A percentile compares a stretch with the other conserved stretches of the same genome.
These are phyloP conservation scores for Auricularia sp. DNA, from an alignment of 768 basidiomycete species.

Conservation along the genomic window DNA sequence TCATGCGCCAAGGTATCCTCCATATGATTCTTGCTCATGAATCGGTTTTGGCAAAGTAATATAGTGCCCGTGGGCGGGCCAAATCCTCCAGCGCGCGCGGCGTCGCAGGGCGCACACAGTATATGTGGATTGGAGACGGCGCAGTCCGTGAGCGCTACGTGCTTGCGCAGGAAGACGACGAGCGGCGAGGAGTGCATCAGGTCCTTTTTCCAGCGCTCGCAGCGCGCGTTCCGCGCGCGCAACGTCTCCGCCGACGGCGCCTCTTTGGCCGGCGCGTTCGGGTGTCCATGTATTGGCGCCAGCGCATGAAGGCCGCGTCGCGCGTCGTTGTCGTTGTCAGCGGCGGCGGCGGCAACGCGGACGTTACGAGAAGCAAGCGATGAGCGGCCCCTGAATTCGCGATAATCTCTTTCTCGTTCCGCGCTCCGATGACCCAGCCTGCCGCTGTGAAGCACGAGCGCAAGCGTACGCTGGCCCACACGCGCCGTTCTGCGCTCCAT, in stretches of 20 bases:
- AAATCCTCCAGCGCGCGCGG: conserved; percentile 71
- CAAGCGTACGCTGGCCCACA: too few species aligned
- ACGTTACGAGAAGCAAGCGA: too few species aligned
- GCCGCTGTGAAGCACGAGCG: too few species aligned
- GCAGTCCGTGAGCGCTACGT: conserved; percentile 68
- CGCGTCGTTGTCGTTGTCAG: too few species aligned
- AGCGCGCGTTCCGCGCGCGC: background rate
- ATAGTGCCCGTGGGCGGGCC: conserved; percentile 67
- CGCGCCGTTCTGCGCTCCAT: too few species aligned
- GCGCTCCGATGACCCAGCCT: too few species aligned
- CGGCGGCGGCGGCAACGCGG: too few species aligned
- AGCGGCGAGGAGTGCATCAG: conserved; percentile 38
- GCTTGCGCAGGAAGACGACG: conserved; percentile 86
- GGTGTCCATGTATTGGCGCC: too few species aligned
- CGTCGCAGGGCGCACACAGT: conserved; percentile 77
- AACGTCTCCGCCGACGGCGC: background rate
- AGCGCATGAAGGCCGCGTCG: too few species aligned
- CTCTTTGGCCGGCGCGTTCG: background rate
- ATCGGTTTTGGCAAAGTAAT: conserved; percentile 76
- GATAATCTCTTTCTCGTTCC: too few species aligned
- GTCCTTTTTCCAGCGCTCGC: background rate
- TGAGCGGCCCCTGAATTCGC: too few species aligned
- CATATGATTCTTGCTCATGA: conserved; percentile 76
- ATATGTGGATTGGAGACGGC: conserved; percentile 63
- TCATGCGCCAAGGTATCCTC: conserved; percentile 92